Evolutionary conservation across 1,284 basidiomycete genomes (phyloP).

Genomic region (Malassezia japonica): DNA sequence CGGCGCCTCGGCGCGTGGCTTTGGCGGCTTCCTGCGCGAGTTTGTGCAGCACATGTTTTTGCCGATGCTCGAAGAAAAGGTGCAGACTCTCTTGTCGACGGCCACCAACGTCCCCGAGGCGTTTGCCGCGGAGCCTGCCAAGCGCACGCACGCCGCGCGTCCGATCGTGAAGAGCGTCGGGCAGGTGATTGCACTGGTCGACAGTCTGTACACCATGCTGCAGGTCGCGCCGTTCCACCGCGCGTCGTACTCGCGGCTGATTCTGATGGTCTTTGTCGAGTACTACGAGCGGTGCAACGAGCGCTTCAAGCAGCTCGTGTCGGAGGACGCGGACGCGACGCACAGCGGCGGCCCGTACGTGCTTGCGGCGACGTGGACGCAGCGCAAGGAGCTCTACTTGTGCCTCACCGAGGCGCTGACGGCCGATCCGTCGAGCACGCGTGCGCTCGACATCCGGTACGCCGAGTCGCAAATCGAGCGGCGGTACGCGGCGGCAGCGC

Average conservation of each 20-base stretch:
- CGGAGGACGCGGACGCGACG: conserved; percentile 25
- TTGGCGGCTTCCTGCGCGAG: conserved; percentile 73
- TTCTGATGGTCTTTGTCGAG: conserved; percentile 88
- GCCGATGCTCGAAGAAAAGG: conserved; percentile 90
- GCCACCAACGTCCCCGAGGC: conserved; percentile 55
- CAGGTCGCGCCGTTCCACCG: conserved; percentile 87
- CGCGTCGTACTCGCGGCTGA: conserved; percentile 72
- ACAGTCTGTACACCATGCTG: conserved; percentile 85
- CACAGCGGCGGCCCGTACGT: conserved; percentile 8
- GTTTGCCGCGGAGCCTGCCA: conserved; percentile 52
- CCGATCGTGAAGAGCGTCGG: conserved; percentile 76
- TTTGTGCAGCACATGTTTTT: conserved; percentile 89
- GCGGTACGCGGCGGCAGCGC: conserved; percentile 24
- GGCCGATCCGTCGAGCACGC: background rate
- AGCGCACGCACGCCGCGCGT: conserved; percentile 49
- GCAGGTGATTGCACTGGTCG: conserved; percentile 78
- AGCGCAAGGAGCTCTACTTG: conserved; percentile 60
- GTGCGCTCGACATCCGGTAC: background rate
- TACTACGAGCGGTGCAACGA: conserved; percentile 90
- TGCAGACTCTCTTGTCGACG: conserved; percentile 48
- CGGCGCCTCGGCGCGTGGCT: conserved; percentile 50
- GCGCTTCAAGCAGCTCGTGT: conserved; percentile 67
- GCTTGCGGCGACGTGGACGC: conserved; percentile 36
- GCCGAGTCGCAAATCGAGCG: conserved; percentile 18
- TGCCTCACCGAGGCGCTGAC: conserved; percentile 58